phyloP scores from a whole-genome alignment of 2,329 filamentous ascomycete species.

The Paecilomyces variotii region DNA sequence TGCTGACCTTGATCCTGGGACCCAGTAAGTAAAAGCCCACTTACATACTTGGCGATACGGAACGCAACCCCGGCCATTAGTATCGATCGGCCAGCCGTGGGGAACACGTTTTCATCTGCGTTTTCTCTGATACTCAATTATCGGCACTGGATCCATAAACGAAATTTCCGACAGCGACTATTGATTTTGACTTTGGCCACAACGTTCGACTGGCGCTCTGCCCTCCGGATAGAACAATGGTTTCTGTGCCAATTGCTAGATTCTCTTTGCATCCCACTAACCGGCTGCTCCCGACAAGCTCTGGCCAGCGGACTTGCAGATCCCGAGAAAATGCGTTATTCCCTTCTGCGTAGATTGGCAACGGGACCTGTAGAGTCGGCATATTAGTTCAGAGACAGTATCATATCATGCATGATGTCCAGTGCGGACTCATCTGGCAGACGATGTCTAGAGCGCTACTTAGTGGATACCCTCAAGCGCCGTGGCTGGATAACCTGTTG shows the following conservation, averaged over 20 bases:
- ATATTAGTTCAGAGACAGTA: not conserved
- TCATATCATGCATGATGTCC: not conserved
- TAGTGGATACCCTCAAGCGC: not conserved
- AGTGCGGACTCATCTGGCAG: not conserved
- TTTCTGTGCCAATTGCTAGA: not conserved
- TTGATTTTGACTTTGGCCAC: not conserved
- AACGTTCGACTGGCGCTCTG: not conserved
- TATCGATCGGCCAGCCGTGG: not conserved
- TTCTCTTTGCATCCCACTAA: not conserved
- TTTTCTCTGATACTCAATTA: not conserved
- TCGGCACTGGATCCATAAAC: not conserved
- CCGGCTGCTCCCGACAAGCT: not conserved
- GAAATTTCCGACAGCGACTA: not conserved
- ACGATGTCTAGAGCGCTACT: not conserved
- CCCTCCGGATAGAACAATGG: not conserved
- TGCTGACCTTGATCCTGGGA: not conserved
- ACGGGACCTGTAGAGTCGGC: not conserved
- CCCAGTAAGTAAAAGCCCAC: not conserved
- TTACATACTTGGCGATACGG: not conserved
- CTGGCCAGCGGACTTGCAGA: not conserved
- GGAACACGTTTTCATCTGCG: not conserved
- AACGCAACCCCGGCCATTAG: not conserved
- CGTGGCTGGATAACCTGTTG: not conserved
- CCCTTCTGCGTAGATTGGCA: not conserved
- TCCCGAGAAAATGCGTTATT: not conserved